Conservation (phyloP, 192 early-diverging fungal species). For the Irineochytrium annulatum region DNA sequence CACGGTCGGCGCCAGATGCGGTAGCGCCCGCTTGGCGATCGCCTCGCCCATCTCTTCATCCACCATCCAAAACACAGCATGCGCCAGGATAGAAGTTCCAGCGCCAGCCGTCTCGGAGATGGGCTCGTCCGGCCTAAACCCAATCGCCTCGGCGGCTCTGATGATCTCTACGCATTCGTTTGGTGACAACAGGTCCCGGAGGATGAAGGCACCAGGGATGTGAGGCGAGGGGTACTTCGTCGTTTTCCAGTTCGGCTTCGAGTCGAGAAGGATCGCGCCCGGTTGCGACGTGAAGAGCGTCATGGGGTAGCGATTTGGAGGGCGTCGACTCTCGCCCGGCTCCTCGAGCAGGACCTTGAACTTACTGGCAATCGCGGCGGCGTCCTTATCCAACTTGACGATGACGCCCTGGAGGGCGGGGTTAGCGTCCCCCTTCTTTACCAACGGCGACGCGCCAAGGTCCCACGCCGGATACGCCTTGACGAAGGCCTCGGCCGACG, state of each 20-base stretch:
- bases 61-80: conserved; percentile 68
- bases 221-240: conserved; percentile 45
- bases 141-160: conserved; percentile 50
- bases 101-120: conserved; percentile 45
- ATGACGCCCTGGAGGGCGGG: background rate
- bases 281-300: conserved; percentile 55
- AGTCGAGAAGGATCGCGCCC: conserved; percentile 40
- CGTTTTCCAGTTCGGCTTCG: conserved; percentile 30
- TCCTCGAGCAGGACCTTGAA: conserved; percentile 52
- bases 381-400: background rate
- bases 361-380: background rate
- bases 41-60: conserved; percentile 48
- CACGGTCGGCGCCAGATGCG: conserved; percentile 49
- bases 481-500: background rate
- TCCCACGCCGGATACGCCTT: too few species aligned
- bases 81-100: conserved; percentile 52
- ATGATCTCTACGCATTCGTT: conserved; percentile 57
- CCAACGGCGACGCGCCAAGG: background rate
- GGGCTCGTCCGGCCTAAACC: conserved; percentile 63
- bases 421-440: background rate
- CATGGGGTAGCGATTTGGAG: conserved; percentile 57
- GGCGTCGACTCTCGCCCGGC: conserved; percentile 53
- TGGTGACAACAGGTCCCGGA: conserved; percentile 50
- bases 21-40: conserved; percentile 45
- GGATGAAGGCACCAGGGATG: conserved; percentile 55